phyloP scores from a whole-genome alignment of 2,329 filamentous ascomycete species.

The Colletotrichum somersetense region DNA sequence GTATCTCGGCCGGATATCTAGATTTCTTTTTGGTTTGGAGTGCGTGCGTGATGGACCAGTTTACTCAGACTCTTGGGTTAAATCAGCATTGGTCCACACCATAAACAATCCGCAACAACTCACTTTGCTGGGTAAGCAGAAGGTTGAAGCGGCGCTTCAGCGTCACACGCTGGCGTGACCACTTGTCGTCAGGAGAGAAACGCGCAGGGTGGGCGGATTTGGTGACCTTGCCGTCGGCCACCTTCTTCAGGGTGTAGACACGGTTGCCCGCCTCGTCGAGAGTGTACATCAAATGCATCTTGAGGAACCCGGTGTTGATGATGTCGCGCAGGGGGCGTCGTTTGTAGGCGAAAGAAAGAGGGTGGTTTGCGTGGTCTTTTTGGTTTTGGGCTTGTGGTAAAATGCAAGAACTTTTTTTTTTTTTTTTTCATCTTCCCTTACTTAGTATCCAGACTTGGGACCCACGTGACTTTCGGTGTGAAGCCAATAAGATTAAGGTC shows the following conservation, averaged over 20 bases:
- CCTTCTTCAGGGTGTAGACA: conserved; percentile 95
- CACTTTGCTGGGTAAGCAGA: conserved; percentile 83
- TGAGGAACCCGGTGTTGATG: conserved; percentile 5
- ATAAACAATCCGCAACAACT: conserved; percentile 45
- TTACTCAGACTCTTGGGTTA: conserved; percentile 33
- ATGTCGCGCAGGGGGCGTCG: background rate
- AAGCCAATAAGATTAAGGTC: background rate
- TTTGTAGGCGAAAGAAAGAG: conserved; percentile 3
- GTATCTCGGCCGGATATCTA: conserved; percentile 16
- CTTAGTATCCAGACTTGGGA: conserved; percentile 6
- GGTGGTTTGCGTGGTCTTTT: conserved; percentile 1
- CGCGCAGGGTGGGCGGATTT: conserved; percentile 96
- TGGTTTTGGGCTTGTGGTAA: background rate
- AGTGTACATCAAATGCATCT: conserved; percentile 72
- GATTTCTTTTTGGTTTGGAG: background rate
- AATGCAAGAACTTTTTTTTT: conserved; percentile 33
- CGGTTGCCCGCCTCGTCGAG: conserved; percentile 86
- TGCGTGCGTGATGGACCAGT: background rate
- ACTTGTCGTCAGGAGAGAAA: conserved; percentile 99
- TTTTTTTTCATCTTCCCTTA: too few relatives aligned
- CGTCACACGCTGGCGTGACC: conserved; percentile 94
- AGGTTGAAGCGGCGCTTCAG: conserved; percentile 94
- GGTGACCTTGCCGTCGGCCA: conserved; percentile 86
- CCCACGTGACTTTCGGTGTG: conserved; percentile 17
- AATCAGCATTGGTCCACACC: background rate